phyloP scores from a whole-genome alignment of 2,329 filamentous ascomycete species.

The Aspergillus felis region DNA sequence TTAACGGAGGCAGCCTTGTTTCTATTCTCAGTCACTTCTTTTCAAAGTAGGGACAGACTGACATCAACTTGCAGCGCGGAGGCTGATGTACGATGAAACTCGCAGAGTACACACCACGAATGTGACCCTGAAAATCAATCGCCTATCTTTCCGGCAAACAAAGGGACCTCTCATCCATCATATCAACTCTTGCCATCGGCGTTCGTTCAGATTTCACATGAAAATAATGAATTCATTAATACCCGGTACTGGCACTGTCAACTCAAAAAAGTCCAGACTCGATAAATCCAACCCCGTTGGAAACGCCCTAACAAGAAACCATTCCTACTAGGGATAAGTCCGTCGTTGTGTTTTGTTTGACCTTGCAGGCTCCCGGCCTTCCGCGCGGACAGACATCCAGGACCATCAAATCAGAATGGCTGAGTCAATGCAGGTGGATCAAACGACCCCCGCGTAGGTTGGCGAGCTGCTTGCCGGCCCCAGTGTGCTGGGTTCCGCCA shows the following conservation, averaged over 20 bases:
- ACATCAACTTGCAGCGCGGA: neutral
- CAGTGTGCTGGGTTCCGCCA: slow-evolving; percentile 9
- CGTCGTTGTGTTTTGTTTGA: neutral
- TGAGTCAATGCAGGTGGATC: slow-evolving; percentile 5
- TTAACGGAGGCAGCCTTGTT: neutral
- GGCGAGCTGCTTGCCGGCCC: slow-evolving; percentile 6
- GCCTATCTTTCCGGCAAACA: neutral
- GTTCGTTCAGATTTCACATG: neutral
- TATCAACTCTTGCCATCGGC: neutral
- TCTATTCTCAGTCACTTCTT: neutral
- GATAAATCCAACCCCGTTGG: neutral
- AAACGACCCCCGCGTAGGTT: slow-evolving; percentile 4
- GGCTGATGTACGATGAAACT: neutral
- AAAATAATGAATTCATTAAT: neutral
- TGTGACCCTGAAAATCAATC: neutral
- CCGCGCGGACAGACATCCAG: neutral
- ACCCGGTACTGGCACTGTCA: neutral
- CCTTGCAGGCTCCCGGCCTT: neutral
- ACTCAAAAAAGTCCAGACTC: neutral
- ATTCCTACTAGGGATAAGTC: neutral
- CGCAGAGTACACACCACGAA: neutral
- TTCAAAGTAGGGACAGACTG: neutral
- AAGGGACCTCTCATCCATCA: neutral
- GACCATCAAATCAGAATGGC: neutral
- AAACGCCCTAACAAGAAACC: neutral